phyloP scores from a whole-genome alignment of 2,329 filamentous ascomycete genomes.

The Fusarium pseudonygamai region DNA sequence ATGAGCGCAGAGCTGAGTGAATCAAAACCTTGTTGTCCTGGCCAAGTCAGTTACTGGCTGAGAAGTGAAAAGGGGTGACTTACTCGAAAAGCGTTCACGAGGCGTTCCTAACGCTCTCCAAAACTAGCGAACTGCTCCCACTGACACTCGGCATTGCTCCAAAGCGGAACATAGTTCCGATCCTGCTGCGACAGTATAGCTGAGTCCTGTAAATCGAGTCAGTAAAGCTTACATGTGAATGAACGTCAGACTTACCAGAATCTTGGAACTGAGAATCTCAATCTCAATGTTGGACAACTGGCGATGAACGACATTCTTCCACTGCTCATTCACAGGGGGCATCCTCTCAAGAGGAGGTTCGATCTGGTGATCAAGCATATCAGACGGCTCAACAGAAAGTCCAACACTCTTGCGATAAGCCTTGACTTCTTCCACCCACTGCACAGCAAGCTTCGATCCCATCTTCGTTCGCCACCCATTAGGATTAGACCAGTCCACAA shows the following conservation, averaged over 20 bases:
- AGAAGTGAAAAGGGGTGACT: not conserved
- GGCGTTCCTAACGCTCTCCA: slow-evolving; percentile 38
- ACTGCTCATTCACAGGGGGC: slow-evolving; percentile 25
- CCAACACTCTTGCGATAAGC: not conserved
- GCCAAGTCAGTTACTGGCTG: not conserved
- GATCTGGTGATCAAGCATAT: slow-evolving; percentile 20
- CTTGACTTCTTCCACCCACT: slow-evolving; percentile 15
- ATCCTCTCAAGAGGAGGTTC: slow-evolving; percentile 20
- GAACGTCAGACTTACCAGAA: slow-evolving; percentile 6
- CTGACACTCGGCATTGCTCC: slow-evolving; percentile 37
- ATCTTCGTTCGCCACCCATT: slow-evolving; percentile 36
- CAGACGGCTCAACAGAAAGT: not conserved
- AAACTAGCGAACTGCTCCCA: slow-evolving; percentile 40
- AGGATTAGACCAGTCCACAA: slow-evolving; percentile 30
- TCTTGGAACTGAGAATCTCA: slow-evolving; percentile 32
- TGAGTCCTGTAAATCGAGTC: not conserved
- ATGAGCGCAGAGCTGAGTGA: slow-evolving; percentile 36
- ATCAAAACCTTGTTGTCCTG: slow-evolving; percentile 39
- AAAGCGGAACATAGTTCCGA: slow-evolving; percentile 30
- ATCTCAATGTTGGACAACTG: slow-evolving; percentile 34
- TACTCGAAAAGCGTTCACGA: slow-evolving; percentile 37
- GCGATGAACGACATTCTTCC: slow-evolving; percentile 35
- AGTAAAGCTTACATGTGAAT: not conserved
- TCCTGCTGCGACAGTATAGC: slow-evolving; percentile 33
- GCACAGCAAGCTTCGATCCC: slow-evolving; percentile 8